phyloP scores from a whole-genome alignment of 1,284 basidiomycete genomes.

The Hymenochaete sp. region DNA sequence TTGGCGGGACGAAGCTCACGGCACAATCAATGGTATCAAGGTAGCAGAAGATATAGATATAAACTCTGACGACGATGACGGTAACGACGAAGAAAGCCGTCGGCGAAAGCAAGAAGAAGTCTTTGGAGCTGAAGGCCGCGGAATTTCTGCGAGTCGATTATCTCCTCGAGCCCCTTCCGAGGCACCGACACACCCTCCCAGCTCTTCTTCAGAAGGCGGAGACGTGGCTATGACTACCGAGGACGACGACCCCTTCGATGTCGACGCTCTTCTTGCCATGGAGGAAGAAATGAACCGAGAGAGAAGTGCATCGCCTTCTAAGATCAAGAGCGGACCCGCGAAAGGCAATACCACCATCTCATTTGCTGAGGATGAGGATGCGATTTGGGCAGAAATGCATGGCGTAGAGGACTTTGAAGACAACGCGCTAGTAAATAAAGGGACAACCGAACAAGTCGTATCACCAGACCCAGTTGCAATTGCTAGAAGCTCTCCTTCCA shows the following conservation, averaged over 20 bases:
- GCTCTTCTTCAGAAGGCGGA: constrained; percentile 32
- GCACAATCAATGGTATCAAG: constrained; percentile 33
- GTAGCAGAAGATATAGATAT: constrained; percentile 24
- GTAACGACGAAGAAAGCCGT: constrained; percentile 15
- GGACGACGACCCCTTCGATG: constrained; percentile 47
- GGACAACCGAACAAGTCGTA: no score
- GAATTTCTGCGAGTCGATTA: constrained; percentile 17
- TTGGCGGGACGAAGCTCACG: constrained; percentile 68
- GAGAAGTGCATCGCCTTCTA: constrained; percentile 15
- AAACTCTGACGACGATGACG: constrained; percentile 21
- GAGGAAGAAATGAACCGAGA: constrained; percentile 33
- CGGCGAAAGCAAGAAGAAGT: constrained; percentile 17
- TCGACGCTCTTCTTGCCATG: constrained; percentile 42
- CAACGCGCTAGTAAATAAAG: background rate
- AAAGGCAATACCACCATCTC: background rate
- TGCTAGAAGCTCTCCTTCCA: background rate
- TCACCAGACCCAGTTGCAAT: background rate
- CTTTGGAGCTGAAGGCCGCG: constrained; percentile 24
- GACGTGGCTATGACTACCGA: constrained; percentile 21
- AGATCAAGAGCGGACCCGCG: background rate
- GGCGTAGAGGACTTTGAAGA: background rate
- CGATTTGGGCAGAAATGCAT: constrained; percentile 46
- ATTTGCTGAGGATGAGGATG: constrained; percentile 41
- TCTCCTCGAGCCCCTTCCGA: constrained; percentile 10
- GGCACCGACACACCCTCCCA: constrained; percentile 38